Base-by-base conservation (phyloP, 208 protist genomes). In the Tritrichomonas musculus region DNA sequence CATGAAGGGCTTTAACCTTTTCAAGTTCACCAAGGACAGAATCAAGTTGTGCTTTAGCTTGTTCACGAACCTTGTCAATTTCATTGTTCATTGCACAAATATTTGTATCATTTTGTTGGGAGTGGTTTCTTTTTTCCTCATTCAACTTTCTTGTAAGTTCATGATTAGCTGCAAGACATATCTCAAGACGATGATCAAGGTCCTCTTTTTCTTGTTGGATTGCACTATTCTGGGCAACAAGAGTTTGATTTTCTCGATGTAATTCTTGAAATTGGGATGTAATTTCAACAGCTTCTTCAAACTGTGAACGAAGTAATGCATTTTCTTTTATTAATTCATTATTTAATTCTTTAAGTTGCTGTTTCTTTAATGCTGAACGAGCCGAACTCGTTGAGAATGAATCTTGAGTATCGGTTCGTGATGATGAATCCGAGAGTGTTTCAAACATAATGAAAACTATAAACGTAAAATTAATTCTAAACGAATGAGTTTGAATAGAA, bases 241-340 rank as follows among this genome's bases (percentile, higher is more conserved):
- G 13, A 17, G 47, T 30, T 50, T 47, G 41, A 3, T 53, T 44
- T 39, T 88, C n/a, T 8, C n/a, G 25, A 30, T 88, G 44, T 17
- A 88, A 20, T 8, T 44, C 8, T 33, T 88, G n/a, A 39, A 88
- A 14, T 57, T 88, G 77, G 20, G 33, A 39, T 57, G 41, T 53
- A 20, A 88, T 60, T 22, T 44, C 47, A 39, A 88, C 4, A 44
- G 77, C 25, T 57, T 47, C 77, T 11, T 88, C 47, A 49, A 88
- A 88, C 57, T 88, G 77, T 5, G 41, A 20, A n/a, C 30, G 9
- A 60, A 88, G 77, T 17, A 36, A 57, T 60, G 17, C 20, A 39
- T 60, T 88, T 57, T 88, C 77, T 60, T 88, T 88, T 39, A 44
- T 44, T n/a, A 88, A 49, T 39, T n/a, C 41, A n/a, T 88, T 33